Base-by-base conservation (phyloP, 371 early-diverging fungal genomes). In the Quaeritorhiza haematococci region DNA sequence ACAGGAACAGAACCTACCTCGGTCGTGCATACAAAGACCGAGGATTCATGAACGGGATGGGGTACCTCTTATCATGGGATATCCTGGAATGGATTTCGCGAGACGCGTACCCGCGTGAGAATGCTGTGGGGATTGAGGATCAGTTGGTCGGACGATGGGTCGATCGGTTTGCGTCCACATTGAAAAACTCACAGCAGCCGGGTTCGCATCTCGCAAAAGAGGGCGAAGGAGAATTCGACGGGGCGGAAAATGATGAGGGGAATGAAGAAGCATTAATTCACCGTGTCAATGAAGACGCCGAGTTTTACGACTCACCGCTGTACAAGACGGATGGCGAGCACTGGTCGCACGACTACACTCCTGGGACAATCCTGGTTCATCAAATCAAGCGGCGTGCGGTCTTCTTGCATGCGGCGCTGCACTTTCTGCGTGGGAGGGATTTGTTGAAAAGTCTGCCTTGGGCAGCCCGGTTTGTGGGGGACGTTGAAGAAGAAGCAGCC, bases 31-130 rank as follows among this genome's bases (percentile, higher is more conserved):
- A 33, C 62, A 58, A 4, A 53, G 62, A 8, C 13, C 7, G 6
- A 8, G 23, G 43, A 4, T 66, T 62, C 63, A 58, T 62, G 58
- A n/a, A 57, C 19, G 67, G 67, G 13, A 58, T 61, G 62, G 67
- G 67, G 7, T 66, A 66, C 53, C 55, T 19, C 17, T 4, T 66
- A 23, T 66, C 67, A 6, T 62, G 55, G 59, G 67, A 66, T 35
- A 1, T 66, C 21, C 62, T 59, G 15, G 19, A n/a, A 13, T 59
- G 52, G 55, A 43, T 62, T 27, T 49, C 42, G 13, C 0, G 3
- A 0, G 55, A 55, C 27, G 33, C 41, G 7, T 45, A 45, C 21
- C 46, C 46, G 21, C n/a, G n/a, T n/a, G n/a, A n/a, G n/a, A n/a
- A n/a, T n/a, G n/a, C n/a, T n/a, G n/a, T n/a, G n/a, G n/a, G n/a